A percentile compares a stretch with the other conserved stretches of the same genome.
These are phyloP conservation scores for Auriscalpium orientale DNA, from an alignment of 768 basidiomycete species.

Conservation along the genomic window DNA sequence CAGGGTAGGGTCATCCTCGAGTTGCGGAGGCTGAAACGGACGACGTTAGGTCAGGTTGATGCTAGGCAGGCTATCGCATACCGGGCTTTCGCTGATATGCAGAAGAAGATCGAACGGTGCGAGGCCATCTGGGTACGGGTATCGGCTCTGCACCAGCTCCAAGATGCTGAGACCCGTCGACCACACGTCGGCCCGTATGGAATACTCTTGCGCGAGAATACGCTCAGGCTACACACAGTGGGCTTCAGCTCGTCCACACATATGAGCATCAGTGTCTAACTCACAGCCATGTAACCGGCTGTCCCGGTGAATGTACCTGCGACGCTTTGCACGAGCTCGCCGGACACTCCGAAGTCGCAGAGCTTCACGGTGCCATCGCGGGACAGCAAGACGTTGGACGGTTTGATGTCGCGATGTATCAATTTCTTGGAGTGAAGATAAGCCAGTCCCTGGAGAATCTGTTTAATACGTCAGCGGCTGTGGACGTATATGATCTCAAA, in stretches of 20 bases:
- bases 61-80: conserved; percentile 22
- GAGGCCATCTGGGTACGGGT: conserved; percentile 83
- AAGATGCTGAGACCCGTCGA: conserved; percentile 86
- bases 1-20: conserved; percentile 54
- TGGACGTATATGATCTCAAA: not conserved
- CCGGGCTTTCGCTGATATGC: conserved; percentile 69
- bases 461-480: not conserved
- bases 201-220: conserved; percentile 79
- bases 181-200: conserved; percentile 94
- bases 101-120: conserved; percentile 82
- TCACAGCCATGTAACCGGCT: conserved; percentile 91
- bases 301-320: conserved; percentile 93
- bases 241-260: not conserved
- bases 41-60: conserved; percentile 6
- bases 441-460: conserved; percentile 76
- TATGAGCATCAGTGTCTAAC: conserved; percentile 24
- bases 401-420: conserved; percentile 89
- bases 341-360: conserved; percentile 90
- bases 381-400: conserved; percentile 80
- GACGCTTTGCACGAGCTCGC: conserved; percentile 76
- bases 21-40: conserved; percentile 50
- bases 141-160: conserved; percentile 82
- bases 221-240: conserved; percentile 62
- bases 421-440: conserved; percentile 83
- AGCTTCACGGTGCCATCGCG: conserved; percentile 82